Evolutionary conservation across 164 flowering plant species (phyloP).

Genomic region (Vitis rupestris): DNA sequence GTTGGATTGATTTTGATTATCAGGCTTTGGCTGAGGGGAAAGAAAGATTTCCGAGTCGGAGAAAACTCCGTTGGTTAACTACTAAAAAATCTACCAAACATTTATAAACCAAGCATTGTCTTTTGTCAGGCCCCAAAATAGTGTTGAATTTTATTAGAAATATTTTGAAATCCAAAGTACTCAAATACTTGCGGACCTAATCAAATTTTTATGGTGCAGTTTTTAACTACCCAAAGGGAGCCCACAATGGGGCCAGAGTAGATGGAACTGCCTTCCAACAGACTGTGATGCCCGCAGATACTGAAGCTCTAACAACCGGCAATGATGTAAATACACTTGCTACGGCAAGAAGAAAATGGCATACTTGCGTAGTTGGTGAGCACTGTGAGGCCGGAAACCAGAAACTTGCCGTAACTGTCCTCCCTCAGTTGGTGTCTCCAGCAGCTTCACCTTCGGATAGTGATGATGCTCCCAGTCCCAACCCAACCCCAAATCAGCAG

Average conservation of each 20-base stretch:
- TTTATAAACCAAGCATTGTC: no score
- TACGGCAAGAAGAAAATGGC: constrained; percentile 13
- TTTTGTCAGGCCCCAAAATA: no score
- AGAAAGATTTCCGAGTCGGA: constrained; percentile 9
- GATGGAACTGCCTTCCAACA: background rate
- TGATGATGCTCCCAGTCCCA: background rate
- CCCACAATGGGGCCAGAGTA: constrained; percentile 7
- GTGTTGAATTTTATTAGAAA: no score
- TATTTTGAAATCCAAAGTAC: no score
- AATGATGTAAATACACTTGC: constrained; percentile 11
- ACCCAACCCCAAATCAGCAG: background rate
- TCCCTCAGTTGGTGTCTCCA: background rate
- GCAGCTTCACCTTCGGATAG: background rate
- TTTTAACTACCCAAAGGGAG: constrained; percentile 3
- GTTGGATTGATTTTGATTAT: constrained; percentile 2
- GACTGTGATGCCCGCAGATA: background rate
- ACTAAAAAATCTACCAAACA: no score
- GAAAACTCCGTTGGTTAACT: background rate
- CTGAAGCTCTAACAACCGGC: background rate
- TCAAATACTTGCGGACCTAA: background rate
- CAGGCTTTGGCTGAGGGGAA: constrained; percentile 5
- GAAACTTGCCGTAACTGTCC: constrained; percentile 2
- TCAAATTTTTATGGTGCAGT: constrained; percentile 4
- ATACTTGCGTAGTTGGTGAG: constrained; percentile 7
- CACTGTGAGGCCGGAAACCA: constrained; percentile 8